phyloP scores from a whole-genome alignment of 2,329 filamentous ascomycete species.

The Coniochaeta ligniaria region DNA sequence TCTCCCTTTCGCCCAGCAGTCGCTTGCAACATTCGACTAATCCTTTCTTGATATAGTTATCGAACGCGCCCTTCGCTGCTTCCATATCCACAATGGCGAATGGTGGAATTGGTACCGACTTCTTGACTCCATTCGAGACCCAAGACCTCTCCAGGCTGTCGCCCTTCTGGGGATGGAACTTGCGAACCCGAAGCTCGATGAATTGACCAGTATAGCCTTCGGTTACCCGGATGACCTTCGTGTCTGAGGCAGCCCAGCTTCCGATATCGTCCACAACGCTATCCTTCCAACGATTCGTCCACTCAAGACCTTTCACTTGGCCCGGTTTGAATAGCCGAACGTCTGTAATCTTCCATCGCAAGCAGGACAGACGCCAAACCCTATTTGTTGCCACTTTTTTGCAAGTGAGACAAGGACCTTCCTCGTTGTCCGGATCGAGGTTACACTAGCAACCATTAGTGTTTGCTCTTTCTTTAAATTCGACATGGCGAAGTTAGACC shows the following conservation, averaged over 20 bases:
- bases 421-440: constrained; percentile 37
- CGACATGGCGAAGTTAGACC: background rate
- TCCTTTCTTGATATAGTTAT: constrained; percentile 39
- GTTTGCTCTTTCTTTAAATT: too few relatives aligned
- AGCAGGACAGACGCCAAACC: constrained; percentile 45
- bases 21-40: constrained; percentile 39
- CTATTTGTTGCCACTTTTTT: constrained; percentile 40
- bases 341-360: constrained; percentile 55
- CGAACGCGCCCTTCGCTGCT: constrained; percentile 39
- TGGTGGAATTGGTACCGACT: constrained; percentile 43
- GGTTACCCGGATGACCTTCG: constrained; percentile 41
- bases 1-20: constrained; percentile 27
- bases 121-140: constrained; percentile 37
- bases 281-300: constrained; percentile 52
- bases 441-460: constrained; percentile 35
- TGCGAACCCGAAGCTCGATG: constrained; percentile 43
- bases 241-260: constrained; percentile 46
- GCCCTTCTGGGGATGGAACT: constrained; percentile 46
- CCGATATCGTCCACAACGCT: constrained; percentile 48
- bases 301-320: constrained; percentile 50
- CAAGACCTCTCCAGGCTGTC: constrained; percentile 49
- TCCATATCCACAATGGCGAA: constrained; percentile 51
- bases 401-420: constrained; percentile 45
- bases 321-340: constrained; percentile 51
- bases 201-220: constrained; percentile 44